Base-by-base conservation (phyloP, 2,329 filamentous ascomycete genomes). In the Trichoderma breve region DNA sequence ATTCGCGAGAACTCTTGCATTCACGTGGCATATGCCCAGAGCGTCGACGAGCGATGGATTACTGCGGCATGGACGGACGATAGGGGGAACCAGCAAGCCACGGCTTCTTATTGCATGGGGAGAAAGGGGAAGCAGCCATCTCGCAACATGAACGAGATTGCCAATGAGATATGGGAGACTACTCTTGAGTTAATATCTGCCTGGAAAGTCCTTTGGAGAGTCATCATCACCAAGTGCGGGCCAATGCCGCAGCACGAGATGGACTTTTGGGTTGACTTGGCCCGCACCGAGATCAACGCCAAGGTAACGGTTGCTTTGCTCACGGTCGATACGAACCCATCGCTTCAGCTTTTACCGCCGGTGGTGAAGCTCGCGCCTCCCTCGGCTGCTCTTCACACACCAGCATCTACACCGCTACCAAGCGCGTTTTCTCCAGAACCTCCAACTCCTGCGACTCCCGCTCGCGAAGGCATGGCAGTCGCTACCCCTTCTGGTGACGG, bases 41-140 rank as follows among this genome's bases (percentile, higher is more conserved):
- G 92, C 77, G 84, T 91, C 12, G 92, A 95, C 78, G 89, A 91
- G 24, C 85, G 90, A 9, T 97, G 94, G 94, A 83, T 96, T 47
- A 91, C 91, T 14, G 92, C 90, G 6, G 91, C 92, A 0, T 97
- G 93, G 93, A 93, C 91, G 1, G 93, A 97, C 78, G 93, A 90
- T 75, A 88, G 88, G 30, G 93, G 93, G 2, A 89, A 88, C 72
- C 89, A 92, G 73, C 92, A 95, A 79, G 89, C 90, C 75, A 92
- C 88, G 18, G 88, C 90, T 0, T 91, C 92, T 0, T 95, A 94
- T 80, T 93, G 91, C 76, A 83, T 95, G 58, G 84, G 89, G 18
- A 84, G 90, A 73, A 86, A 89, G 81, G 84, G 87, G 75, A 84
- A 86, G 70, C 79, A 84, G 1, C 78, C 87, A 3, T 83, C 86